Conservation (phyloP, 2,329 filamentous ascomycete genomes). For the Reticulascus tulasneorum region DNA sequence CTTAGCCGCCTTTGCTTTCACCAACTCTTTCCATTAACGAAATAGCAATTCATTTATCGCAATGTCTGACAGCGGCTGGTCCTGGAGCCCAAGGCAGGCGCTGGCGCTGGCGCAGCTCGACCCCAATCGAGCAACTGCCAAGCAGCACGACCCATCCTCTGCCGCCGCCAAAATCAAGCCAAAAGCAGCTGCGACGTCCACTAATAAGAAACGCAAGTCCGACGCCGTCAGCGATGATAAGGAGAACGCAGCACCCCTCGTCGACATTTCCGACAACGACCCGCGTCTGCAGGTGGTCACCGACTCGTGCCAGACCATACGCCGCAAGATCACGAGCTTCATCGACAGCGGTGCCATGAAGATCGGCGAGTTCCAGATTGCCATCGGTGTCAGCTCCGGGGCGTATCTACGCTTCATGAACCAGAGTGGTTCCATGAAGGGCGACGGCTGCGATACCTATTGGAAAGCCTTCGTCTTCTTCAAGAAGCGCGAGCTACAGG, state of each 20-base stretch:
- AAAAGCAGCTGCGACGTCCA: too few species aligned
- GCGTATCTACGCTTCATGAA: constrained; percentile 43
- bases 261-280: constrained; percentile 1
- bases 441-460: constrained; percentile 29
- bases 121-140: too few species aligned
- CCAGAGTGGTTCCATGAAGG: constrained; percentile 36
- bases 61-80: too few species aligned
- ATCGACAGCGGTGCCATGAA: constrained; percentile 38
- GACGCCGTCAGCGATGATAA: constrained; percentile 5
- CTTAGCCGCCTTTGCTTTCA: too few species aligned
- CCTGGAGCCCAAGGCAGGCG: too few species aligned
- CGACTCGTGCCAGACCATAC: constrained; percentile 1
- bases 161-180: constrained; percentile 5
- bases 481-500: constrained; percentile 45
- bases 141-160: too few species aligned
- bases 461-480: constrained; percentile 38
- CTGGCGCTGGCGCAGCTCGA: too few species aligned
- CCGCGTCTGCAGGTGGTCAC: too few species aligned
- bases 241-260: too few species aligned
- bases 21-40: too few species aligned
- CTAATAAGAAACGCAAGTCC: constrained; percentile 14
- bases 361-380: constrained; percentile 41
- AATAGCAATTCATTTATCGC: too few species aligned
- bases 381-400: constrained; percentile 29
- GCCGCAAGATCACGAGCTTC: constrained; percentile 30